Percentiles rank a stretch among this genome's conserved stretches.
These are phyloP conservation scores for Petunia hybrid DNA, from an alignment of 305 asterid species.

Conservation along the genomic window DNA sequence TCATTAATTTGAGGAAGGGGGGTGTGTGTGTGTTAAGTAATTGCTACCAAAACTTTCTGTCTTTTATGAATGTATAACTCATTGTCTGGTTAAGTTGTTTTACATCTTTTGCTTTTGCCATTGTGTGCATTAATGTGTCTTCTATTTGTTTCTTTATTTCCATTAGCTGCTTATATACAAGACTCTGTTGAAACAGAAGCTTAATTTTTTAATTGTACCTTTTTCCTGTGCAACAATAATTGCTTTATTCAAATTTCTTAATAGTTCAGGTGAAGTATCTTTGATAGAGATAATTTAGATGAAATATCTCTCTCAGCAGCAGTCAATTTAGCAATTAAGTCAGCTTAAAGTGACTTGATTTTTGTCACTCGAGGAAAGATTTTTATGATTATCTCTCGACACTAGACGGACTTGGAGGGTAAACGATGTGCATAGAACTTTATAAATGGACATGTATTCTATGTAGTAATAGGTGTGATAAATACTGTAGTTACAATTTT, in stretches of 20 bases:
- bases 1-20: no score
- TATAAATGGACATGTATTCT: not conserved
- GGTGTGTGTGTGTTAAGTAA: no score
- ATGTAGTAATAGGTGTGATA: not conserved
- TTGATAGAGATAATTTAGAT: not conserved
- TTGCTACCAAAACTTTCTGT: no score
- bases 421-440: not conserved
- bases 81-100: not conserved
- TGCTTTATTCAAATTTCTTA: not conserved
- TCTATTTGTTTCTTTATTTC: no score
- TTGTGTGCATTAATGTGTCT: no score
- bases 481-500: no score
- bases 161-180: no score
- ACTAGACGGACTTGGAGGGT: not conserved
- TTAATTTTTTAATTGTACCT: not conserved
- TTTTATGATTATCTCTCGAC: not conserved
- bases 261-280: not conserved
- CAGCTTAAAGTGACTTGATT: not conserved
- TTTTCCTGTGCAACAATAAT: not conserved
- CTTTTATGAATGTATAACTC: no score
- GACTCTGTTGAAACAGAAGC: not conserved
- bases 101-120: not conserved
- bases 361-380: not conserved
- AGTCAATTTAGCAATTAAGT: not conserved
- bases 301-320: not conserved